Percentiles rank a stretch among this genome's conserved stretches.
Conservation (phyloP, 441 rosid species). For the Dalechampia spathulata region DNA sequence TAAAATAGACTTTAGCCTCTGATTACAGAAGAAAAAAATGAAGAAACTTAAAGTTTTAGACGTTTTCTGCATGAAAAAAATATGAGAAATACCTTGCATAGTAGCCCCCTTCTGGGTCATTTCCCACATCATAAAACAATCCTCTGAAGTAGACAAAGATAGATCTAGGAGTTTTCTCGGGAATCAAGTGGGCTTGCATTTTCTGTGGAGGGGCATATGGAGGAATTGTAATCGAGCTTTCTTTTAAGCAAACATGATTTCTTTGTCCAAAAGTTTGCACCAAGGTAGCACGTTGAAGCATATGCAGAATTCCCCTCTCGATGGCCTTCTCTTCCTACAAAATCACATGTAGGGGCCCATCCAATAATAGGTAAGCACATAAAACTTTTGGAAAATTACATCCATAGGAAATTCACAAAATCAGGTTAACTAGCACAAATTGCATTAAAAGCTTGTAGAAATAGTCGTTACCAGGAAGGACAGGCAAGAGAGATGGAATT, state of each 20-base stretch:
- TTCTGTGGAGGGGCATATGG: conserved; percentile 97
- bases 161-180: conserved; percentile 70
- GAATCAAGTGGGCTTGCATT: conserved; percentile 79
- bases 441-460: not conserved
- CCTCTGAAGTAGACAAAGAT: conserved; percentile 95
- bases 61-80: conserved; percentile 1
- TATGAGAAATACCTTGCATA: conserved; percentile 66
- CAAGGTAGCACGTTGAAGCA: conserved; percentile 75
- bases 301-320: conserved; percentile 73
- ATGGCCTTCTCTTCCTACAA: conserved; percentile 89
- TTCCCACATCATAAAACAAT: conserved; percentile 82
- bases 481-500: not conserved
- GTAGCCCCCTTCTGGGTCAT: conserved; percentile 96
- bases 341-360: conserved; percentile 1
- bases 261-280: conserved; percentile 95
- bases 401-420: not conserved
- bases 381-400: conserved; percentile 14
- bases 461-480: not conserved
- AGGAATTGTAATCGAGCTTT: conserved; percentile 83
- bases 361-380: too few relatives aligned
- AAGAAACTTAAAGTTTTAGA: not conserved
- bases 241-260: conserved; percentile 82
- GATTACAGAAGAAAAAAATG: too few relatives aligned
- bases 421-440: conserved; percentile 7
- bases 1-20: not conserved